Base-by-base conservation (phyloP, 2,329 filamentous ascomycete species). In the Coniochaeta sp. region DNA sequence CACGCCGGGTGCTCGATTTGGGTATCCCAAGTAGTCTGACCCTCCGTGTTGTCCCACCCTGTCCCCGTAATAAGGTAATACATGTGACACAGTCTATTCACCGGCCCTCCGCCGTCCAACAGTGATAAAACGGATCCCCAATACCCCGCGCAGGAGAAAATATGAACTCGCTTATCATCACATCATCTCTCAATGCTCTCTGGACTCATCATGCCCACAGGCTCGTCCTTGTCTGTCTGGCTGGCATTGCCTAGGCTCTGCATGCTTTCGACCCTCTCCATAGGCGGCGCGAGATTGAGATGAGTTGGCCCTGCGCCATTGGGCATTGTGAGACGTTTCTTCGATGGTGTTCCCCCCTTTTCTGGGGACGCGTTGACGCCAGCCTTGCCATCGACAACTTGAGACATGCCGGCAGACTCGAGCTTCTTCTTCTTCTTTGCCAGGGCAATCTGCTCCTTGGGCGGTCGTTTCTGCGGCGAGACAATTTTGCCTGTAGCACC, bases 371-470 rank as follows among this genome's bases (percentile, higher is more conserved):
- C 71, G 66, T 63, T 61, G 58, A 63, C 67, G 64, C 75, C 68
- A 60, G 62, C 61, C 63, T 73, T 76, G 52, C 77, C 79, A 60
- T 80, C 79, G 6, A 79, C 79, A 24, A 80, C 82, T 70, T 76
- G 84, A 61, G 75, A 88, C 74, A 65, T 64, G 1, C 70, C 54
- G 28, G 54, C 72, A 32, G 66, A 64, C 62, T 86, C 88, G 73
- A 84, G 76, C 78, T 93, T 93, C 77, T 93, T 90, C 77, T 90
- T 93, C 76, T 93, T 95, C 79, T 93, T 93, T 60, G 90, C 89
- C 65, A 91, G 84, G 34, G 90, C 89, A 59, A 91, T 87, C 72
- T 93, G 90, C 71, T 95, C 90, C 70, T 89, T 88, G 24, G 91
- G 83, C 34, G 91, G 90, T 8, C 90, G 81, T 77, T 96, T 96